Evolutionary conservation across 495 filamentous ascomycete genomes (phyloP).

Genomic region (Hypoxylon subgilvum): DNA sequence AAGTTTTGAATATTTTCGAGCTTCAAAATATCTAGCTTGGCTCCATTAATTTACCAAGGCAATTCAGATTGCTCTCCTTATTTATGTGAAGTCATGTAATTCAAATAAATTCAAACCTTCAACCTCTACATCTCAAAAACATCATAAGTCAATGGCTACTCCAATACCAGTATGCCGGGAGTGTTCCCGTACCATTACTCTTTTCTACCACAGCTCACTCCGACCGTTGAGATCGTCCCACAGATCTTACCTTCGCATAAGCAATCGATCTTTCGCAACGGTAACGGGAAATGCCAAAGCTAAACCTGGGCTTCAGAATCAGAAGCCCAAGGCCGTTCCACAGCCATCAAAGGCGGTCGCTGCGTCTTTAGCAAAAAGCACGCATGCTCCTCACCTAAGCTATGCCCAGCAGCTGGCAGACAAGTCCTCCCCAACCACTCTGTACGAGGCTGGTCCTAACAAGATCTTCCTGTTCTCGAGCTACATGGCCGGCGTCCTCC

Average conservation of each 20-base stretch:
- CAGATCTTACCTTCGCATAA: conserved; percentile 36
- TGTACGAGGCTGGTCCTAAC: conserved; percentile 70
- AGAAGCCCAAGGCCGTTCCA: not conserved
- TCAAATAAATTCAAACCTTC: not conserved
- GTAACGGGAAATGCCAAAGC: no score
- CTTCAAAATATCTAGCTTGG: no score
- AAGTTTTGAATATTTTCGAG: no score
- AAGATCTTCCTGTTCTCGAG: conserved; percentile 62
- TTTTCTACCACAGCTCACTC: conserved; percentile 4
- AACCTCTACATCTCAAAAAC: no score
- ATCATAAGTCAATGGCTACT: conserved; percentile 18
- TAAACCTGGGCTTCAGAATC: conserved; percentile 32
- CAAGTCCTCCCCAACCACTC: conserved; percentile 50
- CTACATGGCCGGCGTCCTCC: conserved; percentile 62
- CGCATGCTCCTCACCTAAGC: not conserved
- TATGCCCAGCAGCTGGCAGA: conserved; percentile 54
- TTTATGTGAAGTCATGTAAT: conserved; percentile 11
- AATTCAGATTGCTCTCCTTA: no score
- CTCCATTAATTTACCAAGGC: no score
- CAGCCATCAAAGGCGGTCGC: not conserved
- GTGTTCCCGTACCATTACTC: conserved; percentile 13
- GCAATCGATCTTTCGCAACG: conserved; percentile 47
- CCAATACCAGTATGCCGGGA: conserved; percentile 16
- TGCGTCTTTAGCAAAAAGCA: conserved; percentile 2
- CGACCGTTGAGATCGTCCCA: no score